Evolutionary conservation across 768 basidiomycete genomes (phyloP), one percentile per base, ranked within the genome.

Genomic region (Pulveroboletus sp.): DNA sequence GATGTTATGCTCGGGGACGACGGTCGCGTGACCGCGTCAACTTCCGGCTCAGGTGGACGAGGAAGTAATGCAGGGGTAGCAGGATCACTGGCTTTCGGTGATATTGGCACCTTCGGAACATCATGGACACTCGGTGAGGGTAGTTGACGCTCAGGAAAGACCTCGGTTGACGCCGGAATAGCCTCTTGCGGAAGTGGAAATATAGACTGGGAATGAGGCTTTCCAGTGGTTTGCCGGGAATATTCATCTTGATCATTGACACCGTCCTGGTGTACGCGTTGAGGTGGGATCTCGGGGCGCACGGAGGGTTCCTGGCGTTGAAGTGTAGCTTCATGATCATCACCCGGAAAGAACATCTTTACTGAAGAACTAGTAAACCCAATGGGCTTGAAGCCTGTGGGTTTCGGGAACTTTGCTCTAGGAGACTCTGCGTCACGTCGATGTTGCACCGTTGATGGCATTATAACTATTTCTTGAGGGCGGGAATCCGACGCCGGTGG

Each of bases 281-380:
- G 69, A 4, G 40, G 25, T 25, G 68, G 68, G 10, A 67, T 24
- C 38, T 58, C 67, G 7, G 61, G 54, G 29, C 59, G 59, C 27
- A 34, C 17, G 25, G 58, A 52, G 43, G 48, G 46, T 7, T 47
- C 61, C 7, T 58, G 52, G 42, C 20, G 57, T 45, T 50, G 49
- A 39, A 27, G 47, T 51, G 52, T 40, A 36, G 65, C 50, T 25
- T 62, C 63, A 45, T 61, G 87, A 17, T 91, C 89, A 42, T 91
- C 89, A 2, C 78, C 80, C 19, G 90, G 90, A 62, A 94, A 94
- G 69, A 93, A 93, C 58, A 75, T 78, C 64, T 84, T 86, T 40
- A 94, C 72, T 2, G 78, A 68, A 16, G 83, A 78, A 29, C 58
- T 71, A 47, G 69, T 50, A 53, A 77, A 73, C 6, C 75, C 78